Percentiles rank a stretch among this genome's conserved stretches.
Conservation (phyloP, 2,329 filamentous ascomycete genomes). For the Cytospora paraplurivora region DNA sequence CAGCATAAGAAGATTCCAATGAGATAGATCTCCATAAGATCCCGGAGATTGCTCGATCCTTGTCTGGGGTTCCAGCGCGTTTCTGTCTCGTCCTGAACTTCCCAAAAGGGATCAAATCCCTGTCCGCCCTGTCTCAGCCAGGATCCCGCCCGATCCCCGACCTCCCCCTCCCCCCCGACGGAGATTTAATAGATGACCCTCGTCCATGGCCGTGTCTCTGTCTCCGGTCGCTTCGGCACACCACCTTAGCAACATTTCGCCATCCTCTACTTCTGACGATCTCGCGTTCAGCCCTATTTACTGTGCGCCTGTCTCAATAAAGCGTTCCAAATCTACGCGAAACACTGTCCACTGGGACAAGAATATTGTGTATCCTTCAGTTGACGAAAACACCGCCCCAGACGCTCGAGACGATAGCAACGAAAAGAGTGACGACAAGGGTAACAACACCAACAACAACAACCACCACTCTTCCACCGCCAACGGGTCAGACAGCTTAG, state of each 20-base stretch:
- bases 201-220: slow-evolving; percentile 15
- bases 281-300: slow-evolving; percentile 6
- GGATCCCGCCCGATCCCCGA: slow-evolving; percentile 6
- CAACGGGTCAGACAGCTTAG: slow-evolving; percentile 3
- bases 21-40: not conserved
- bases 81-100: slow-evolving; percentile 20
- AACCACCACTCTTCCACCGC: not conserved
- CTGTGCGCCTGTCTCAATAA: not conserved
- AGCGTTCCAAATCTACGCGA: slow-evolving; percentile 5
- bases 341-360: slow-evolving; percentile 27
- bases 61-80: slow-evolving; percentile 18
- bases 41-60: slow-evolving; percentile 21
- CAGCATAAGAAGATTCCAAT: not conserved
- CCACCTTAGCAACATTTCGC: slow-evolving; percentile 16
- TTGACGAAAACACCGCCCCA: slow-evolving; percentile 21
- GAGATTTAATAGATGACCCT: slow-evolving; percentile 19
- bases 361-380: not conserved
- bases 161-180: slow-evolving; percentile 6
- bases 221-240: slow-evolving; percentile 17
- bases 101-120: slow-evolving; percentile 10
- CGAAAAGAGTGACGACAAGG: too few relatives aligned
- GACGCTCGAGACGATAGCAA: slow-evolving; percentile 1
- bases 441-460: too few relatives aligned
- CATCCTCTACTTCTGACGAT: slow-evolving; percentile 16
- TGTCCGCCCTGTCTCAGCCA: slow-evolving; percentile 19